Conservation (phyloP, 2,329 filamentous ascomycete species). For the Fusarium avenaceum region DNA sequence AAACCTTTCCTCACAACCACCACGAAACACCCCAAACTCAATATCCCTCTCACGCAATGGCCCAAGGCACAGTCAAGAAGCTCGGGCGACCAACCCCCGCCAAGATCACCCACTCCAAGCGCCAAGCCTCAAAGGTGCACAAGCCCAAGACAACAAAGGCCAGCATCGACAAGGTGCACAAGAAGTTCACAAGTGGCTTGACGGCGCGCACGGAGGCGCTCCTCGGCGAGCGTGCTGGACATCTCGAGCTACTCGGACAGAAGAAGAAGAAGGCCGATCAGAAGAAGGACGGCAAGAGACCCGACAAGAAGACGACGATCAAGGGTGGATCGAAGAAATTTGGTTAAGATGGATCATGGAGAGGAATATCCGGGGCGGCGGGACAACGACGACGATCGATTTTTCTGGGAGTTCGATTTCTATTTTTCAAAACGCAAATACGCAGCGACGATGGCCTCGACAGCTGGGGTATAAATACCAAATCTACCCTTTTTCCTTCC, state of each 20-base stretch:
- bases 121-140: conserved; percentile 60
- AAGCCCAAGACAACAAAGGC: conserved; percentile 64
- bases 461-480: conserved; percentile 1
- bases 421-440: conserved; percentile 2
- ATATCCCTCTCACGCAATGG: conserved; percentile 57
- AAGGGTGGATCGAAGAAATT: conserved; percentile 69
- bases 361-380: conserved; percentile 1
- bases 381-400: conserved; percentile 14
- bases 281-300: conserved; percentile 55
- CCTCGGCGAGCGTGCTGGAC: conserved; percentile 70
- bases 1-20: conserved; percentile 7
- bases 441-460: neutral
- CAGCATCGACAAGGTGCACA: conserved; percentile 66
- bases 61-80: conserved; percentile 68
- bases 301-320: conserved; percentile 45
- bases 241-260: conserved; percentile 71
- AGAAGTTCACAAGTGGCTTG: conserved; percentile 68
- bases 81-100: conserved; percentile 57
- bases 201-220: conserved; percentile 68
- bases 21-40: neutral
- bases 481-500: neutral
- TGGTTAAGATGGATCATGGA: conserved; percentile 57
- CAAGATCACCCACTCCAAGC: conserved; percentile 59
- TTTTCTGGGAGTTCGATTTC: conserved; percentile 7
- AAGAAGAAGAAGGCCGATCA: conserved; percentile 65